Evolutionary conservation across 768 basidiomycete species (phyloP), one percentile per base, ranked within the genome.

Genomic region (Lentinula guzmanii): DNA sequence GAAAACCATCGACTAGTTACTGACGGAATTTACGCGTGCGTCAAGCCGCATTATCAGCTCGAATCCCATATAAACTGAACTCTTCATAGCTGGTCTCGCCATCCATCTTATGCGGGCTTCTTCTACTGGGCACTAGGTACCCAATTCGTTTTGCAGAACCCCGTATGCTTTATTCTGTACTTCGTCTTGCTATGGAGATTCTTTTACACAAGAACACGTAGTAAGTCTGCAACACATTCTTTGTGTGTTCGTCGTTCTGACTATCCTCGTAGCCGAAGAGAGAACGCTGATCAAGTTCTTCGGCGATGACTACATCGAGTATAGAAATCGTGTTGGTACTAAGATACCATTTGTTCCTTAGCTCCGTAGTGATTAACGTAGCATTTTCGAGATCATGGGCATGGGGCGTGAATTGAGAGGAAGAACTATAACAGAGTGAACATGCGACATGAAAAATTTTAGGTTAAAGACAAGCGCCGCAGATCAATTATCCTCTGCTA

Each of bases 91-190:
- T 90, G 85, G 84, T 89, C 87, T 63, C 86, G 97, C 13, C 97
- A 99, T 74, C 97, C 97, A 10, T 97, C 96, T 0, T 99, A 99
- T 67, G 85, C 92, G 1, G 97, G 95, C 2, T 99, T 98, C 78
- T 96, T 91, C 73, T 98, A 96, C 72, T 98, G 97, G 97, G 95
- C 94, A 0, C 69, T 99, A 31, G 94, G 95, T 2, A 97, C 94
- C 0, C 97, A 99, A 71, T 74, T 98, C 41, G 83, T 93, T 0
- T 79, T 98, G 21, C 94, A 94, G 69, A 99, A 98, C 70, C 84
- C 90, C 0, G 34, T 94, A 15, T 86, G 86, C 13, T 86, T 91
- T 64, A 48, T 86, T 2, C 71, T 84, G 1, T 98, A 90, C 69
- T 68, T 79, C 1, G 64, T 82, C 41, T 72, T 95, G 1, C 77